Conservation (phyloP, 768 basidiomycete genomes). For the Pleurotus ostreatus region DNA sequence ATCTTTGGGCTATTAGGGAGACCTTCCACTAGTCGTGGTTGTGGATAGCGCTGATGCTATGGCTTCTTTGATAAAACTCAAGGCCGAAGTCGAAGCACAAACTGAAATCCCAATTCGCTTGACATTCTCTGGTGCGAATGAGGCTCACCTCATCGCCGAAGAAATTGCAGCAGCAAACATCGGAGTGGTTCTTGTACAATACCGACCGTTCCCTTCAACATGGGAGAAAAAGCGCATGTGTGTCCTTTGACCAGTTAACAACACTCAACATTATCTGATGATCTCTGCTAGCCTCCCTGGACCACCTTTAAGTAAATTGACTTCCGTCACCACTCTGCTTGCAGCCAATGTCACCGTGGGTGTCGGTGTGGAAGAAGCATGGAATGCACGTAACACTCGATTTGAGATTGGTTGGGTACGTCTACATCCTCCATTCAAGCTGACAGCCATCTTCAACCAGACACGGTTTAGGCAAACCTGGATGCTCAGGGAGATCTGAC, state of each 20-base stretch:
- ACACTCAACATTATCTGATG: not conserved
- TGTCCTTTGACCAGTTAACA: conserved; percentile 13
- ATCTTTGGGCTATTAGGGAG: conserved; percentile 31
- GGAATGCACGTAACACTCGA: conserved; percentile 61
- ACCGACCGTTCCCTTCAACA: conserved; percentile 59
- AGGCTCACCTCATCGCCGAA: conserved; percentile 70
- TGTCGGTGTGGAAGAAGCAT: conserved; percentile 52
- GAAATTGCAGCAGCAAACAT: conserved; percentile 65
- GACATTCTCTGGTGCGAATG: conserved; percentile 54
- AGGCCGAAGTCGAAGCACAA: conserved; percentile 43
- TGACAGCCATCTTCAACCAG: too few relatives aligned
- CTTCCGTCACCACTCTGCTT: conserved; percentile 50
- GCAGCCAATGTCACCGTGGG: conserved; percentile 67
- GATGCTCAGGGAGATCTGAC: conserved; percentile 26
- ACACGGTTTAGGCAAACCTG: conserved; percentile 21
- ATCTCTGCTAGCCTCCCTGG: conserved; percentile 31
- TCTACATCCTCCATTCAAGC: not conserved
- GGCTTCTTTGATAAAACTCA: conserved; percentile 58
- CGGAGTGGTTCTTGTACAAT: conserved; percentile 66
- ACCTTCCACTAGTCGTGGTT: conserved; percentile 56
- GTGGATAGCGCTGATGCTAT: conserved; percentile 69
- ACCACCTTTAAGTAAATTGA: conserved; percentile 44
- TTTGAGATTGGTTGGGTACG: conserved; percentile 78
- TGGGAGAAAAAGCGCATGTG: conserved; percentile 69
- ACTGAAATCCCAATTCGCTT: conserved; percentile 38